Percentiles rank a stretch among this genome's conserved stretches.
Conservation (phyloP, 495 filamentous ascomycete species). For the Trichoderma asperelloides region DNA sequence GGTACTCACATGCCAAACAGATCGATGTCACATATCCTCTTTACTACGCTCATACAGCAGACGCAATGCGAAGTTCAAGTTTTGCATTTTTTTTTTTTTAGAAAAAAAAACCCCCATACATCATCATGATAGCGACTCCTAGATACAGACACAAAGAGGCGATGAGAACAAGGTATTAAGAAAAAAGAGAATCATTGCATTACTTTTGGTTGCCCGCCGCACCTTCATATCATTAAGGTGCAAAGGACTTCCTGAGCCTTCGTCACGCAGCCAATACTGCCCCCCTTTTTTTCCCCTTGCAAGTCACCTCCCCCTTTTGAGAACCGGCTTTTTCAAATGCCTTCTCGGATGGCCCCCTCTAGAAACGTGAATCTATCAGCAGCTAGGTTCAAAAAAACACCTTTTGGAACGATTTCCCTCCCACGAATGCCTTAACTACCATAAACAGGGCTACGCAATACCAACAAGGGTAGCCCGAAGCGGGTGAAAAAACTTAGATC, state of each 20-base stretch:
- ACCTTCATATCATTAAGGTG: constrained; percentile 8
- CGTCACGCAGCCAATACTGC: constrained; percentile 7
- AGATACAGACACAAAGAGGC: constrained; percentile 9
- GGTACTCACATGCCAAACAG: too few relatives aligned
- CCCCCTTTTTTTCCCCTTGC: not conserved
- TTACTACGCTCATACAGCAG: not conserved
- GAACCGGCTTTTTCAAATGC: not conserved
- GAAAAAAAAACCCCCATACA: not conserved
- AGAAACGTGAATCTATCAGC: constrained; percentile 10
- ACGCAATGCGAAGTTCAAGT: not conserved
- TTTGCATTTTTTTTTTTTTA: not conserved
- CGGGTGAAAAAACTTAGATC: not conserved
- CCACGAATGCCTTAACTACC: not conserved
- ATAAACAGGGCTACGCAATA: constrained; percentile 2
- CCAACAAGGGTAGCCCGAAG: not conserved
- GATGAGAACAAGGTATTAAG: not conserved
- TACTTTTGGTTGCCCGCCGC: constrained; percentile 10
- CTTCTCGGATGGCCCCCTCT: constrained; percentile 7
- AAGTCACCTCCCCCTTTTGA: not conserved
- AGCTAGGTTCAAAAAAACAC: not conserved
- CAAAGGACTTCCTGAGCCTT: constrained; percentile 11
- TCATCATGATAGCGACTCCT: constrained; percentile 2
- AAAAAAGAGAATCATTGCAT: constrained; percentile 8
- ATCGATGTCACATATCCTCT: too few relatives aligned
- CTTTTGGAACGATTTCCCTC: not conserved